These are phyloP conservation scores for Diospyros kaki DNA, from an alignment of 148 eudicot species.

Conservation along the genomic window DNA sequence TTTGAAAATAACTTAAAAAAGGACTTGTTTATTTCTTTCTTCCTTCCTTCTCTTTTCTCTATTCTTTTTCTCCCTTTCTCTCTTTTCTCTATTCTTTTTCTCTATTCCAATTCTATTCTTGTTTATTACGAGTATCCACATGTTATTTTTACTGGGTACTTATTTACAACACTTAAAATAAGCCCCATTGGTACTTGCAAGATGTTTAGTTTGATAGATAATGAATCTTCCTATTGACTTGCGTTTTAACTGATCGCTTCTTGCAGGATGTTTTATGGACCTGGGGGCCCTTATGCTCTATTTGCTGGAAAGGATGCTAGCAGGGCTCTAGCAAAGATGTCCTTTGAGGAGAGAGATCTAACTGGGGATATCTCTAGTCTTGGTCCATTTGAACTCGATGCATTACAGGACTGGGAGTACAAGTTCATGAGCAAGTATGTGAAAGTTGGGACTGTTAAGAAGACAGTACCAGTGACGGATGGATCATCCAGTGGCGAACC, in stretches of 20 bases:
- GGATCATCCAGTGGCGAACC: constrained; percentile 39
- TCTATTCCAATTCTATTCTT: too few relatives aligned
- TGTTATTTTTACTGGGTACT: too few relatives aligned
- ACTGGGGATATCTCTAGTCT: constrained; percentile 81
- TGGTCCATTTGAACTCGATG: constrained; percentile 87
- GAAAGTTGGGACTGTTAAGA: constrained; percentile 81
- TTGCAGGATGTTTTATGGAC: constrained; percentile 92
- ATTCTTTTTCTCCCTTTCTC: too few relatives aligned
- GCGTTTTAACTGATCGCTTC: not conserved
- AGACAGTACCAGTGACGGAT: constrained; percentile 36
- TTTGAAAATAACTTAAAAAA: not conserved
- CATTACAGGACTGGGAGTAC: constrained; percentile 96
- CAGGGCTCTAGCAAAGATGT: constrained; percentile 97
- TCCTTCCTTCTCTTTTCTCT: too few relatives aligned
- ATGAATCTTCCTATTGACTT: not conserved
- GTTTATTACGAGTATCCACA: too few relatives aligned
- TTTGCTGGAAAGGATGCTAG: constrained; percentile 98
- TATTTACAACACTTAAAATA: too few relatives aligned
- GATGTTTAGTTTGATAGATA: not conserved
- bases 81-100: too few relatives aligned
- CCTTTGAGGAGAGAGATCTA: constrained; percentile 86
- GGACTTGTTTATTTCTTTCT: too few relatives aligned
- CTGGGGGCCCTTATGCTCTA: constrained; percentile 93
- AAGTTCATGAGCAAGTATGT: constrained; percentile 96
- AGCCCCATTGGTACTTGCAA: not conserved